phyloP scores from a whole-genome alignment of 805 yeast species.

The Teunomyces gatunensis region DNA sequence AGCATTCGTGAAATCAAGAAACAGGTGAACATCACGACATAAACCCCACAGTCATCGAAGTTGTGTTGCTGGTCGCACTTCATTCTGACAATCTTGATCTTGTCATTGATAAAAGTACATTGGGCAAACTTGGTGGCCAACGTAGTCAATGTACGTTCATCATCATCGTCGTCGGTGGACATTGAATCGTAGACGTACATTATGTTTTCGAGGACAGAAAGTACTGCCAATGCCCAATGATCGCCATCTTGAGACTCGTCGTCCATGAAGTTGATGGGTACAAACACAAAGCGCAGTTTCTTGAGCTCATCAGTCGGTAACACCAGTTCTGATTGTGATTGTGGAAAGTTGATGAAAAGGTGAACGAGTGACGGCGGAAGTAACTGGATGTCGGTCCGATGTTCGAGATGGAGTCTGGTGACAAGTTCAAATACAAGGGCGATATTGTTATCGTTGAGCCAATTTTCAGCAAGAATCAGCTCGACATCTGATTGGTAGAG shows the following conservation, averaged over 20 bases:
- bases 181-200: constrained; percentile 62
- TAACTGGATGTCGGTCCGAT: constrained; percentile 27
- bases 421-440: constrained; percentile 58
- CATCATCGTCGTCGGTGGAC: constrained; percentile 20
- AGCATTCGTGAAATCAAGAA: constrained; percentile 9
- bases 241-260: constrained; percentile 62
- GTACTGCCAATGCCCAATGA: constrained; percentile 71
- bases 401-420: constrained; percentile 18
- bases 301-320: constrained; percentile 32
- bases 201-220: constrained; percentile 45
- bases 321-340: constrained; percentile 39
- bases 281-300: constrained; percentile 48
- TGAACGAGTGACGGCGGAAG: constrained; percentile 64
- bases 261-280: constrained; percentile 66
- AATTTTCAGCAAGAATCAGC: constrained; percentile 60
- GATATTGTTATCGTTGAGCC: constrained; percentile 73
- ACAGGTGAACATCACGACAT: constrained; percentile 38
- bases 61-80: constrained; percentile 59
- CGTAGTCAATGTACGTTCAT: constrained; percentile 25
- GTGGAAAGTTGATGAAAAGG: constrained; percentile 51
- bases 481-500: constrained; percentile 57
- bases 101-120: constrained; percentile 7
- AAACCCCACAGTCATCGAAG: constrained; percentile 66
- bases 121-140: constrained; percentile 21
- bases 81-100: constrained; percentile 25